These are phyloP conservation scores for Auriscalpium microsporum DNA, from an alignment of 768 basidiomycete species.

Conservation along the genomic window DNA sequence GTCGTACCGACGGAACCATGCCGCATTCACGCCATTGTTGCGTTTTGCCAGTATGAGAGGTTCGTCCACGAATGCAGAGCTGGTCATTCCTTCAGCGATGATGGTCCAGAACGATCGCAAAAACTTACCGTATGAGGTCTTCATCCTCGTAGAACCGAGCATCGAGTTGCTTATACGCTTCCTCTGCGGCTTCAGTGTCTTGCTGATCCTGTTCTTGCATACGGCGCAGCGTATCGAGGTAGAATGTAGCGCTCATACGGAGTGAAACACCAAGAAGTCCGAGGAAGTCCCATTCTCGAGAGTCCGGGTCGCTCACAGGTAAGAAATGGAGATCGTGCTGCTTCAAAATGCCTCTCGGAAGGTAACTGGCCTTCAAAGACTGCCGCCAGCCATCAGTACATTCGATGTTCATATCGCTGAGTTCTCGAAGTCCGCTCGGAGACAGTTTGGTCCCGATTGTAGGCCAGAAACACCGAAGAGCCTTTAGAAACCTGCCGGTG, in stretches of 20 bases:
- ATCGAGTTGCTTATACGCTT: slow-evolving; percentile 16
- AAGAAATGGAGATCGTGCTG: slow-evolving; percentile 11
- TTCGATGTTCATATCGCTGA: background rate
- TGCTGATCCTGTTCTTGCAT: slow-evolving; percentile 5
- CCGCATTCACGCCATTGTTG: background rate
- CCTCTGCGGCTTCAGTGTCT: slow-evolving; percentile 1
- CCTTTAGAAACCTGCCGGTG: background rate
- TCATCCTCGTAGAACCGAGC: slow-evolving; percentile 19
- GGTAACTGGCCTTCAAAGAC: slow-evolving; percentile 1
- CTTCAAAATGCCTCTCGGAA: background rate
- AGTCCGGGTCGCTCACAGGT: slow-evolving; percentile 15
- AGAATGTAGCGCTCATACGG: slow-evolving; percentile 12
- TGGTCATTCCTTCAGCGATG: background rate
- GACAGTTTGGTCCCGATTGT: background rate
- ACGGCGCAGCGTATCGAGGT: slow-evolving; percentile 12
- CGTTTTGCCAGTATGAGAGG: slow-evolving; percentile 8
- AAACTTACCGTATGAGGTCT: slow-evolving; percentile 13
- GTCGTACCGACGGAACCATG: slow-evolving; percentile 8
- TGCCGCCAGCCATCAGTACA: slow-evolving; percentile 1
- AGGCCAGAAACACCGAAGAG: slow-evolving; percentile 9
- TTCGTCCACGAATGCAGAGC: slow-evolving; percentile 9
- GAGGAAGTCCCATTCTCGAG: slow-evolving; percentile 14
- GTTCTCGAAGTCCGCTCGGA: background rate
- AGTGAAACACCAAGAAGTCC: slow-evolving; percentile 11
- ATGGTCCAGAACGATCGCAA: background rate